Percentiles rank a stretch among this genome's conserved stretches.
Evolutionary conservation across 768 basidiomycete species (phyloP).

Genomic region (Saitozyma podzolica): DNA sequence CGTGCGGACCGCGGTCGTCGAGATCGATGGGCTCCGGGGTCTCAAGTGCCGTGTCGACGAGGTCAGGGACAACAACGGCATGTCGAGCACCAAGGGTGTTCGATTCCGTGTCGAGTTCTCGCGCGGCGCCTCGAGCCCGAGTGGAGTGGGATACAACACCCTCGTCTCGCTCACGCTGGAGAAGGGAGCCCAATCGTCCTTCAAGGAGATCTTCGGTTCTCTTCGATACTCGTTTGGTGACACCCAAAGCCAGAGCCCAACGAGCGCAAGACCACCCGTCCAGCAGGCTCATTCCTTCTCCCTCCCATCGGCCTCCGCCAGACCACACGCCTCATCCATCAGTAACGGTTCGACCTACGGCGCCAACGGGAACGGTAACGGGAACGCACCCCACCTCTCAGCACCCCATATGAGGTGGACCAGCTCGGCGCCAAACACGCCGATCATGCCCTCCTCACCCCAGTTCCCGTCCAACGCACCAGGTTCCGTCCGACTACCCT

Average conservation of each 20-base stretch:
- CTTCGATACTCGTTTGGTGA: not conserved
- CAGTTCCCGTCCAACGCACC: too few relatives aligned
- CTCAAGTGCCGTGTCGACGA: constrained; percentile 79
- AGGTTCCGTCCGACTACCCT: constrained; percentile 23
- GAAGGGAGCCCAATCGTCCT: constrained; percentile 79
- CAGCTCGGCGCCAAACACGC: constrained; percentile 31
- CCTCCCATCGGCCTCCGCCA: constrained; percentile 2
- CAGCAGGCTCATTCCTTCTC: not conserved
- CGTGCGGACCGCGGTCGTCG: constrained; percentile 66
- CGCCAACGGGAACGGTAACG: not conserved
- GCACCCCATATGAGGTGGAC: constrained; percentile 32
- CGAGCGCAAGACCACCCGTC: too few relatives aligned
- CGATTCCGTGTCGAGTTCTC: constrained; percentile 81
- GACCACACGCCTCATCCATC: constrained; percentile 18
- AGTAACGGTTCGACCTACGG: constrained; percentile 14
- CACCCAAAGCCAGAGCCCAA: not conserved
- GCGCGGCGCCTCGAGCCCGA: constrained; percentile 46
- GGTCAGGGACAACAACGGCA: constrained; percentile 60
- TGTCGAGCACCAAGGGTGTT: constrained; percentile 65
- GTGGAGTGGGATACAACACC: constrained; percentile 58
- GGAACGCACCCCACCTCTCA: constrained; percentile 10
- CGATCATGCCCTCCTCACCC: constrained; percentile 4
- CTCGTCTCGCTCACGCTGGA: constrained; percentile 72
- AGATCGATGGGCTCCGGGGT: constrained; percentile 64
- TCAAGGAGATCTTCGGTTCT: constrained; percentile 57